These are phyloP conservation scores for Alternaria panax DNA, from an alignment of 2,329 filamentous ascomycete genomes.

Conservation along the genomic window DNA sequence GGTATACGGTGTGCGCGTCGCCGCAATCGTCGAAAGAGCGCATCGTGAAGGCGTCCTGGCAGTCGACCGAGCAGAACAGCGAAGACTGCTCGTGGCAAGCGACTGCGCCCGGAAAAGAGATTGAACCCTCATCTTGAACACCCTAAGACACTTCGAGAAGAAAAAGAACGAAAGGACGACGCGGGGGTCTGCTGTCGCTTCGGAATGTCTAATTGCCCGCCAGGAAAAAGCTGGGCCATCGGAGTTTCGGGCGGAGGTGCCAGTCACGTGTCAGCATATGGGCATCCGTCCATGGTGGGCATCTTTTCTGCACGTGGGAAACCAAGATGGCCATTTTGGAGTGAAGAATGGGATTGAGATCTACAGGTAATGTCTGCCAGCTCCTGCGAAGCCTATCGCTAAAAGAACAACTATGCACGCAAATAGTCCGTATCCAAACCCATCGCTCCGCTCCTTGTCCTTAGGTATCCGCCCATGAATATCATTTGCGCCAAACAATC, in stretches of 20 bases:
- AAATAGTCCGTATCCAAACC: constrained; percentile 32
- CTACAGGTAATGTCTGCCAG: constrained; percentile 20
- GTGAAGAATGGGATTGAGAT: constrained; percentile 28
- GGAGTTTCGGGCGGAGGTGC: constrained; percentile 31
- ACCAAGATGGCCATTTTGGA: not conserved
- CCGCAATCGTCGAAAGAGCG: constrained; percentile 44
- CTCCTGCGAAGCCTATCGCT: constrained; percentile 14
- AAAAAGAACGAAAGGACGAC: constrained; percentile 37
- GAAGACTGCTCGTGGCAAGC: constrained; percentile 40
- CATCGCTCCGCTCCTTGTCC: constrained; percentile 18
- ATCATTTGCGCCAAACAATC: constrained; percentile 39
- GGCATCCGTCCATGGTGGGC: not conserved
- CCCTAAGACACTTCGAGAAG: constrained; percentile 17
- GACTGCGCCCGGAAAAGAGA: constrained; percentile 45
- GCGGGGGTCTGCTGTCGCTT: constrained; percentile 33
- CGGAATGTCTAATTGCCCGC: constrained; percentile 15
- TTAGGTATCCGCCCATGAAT: constrained; percentile 40
- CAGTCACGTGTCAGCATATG: constrained; percentile 32
- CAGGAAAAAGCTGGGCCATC: constrained; percentile 40
- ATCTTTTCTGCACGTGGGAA: not conserved
- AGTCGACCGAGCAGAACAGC: constrained; percentile 35
- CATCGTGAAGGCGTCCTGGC: constrained; percentile 39
- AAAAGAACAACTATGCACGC: constrained; percentile 18
- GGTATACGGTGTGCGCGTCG: constrained; percentile 36
- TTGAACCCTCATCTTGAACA: constrained; percentile 45